phyloP scores from a whole-genome alignment of 2,329 filamentous ascomycete species.

The Curvularia hawaiiensis region DNA sequence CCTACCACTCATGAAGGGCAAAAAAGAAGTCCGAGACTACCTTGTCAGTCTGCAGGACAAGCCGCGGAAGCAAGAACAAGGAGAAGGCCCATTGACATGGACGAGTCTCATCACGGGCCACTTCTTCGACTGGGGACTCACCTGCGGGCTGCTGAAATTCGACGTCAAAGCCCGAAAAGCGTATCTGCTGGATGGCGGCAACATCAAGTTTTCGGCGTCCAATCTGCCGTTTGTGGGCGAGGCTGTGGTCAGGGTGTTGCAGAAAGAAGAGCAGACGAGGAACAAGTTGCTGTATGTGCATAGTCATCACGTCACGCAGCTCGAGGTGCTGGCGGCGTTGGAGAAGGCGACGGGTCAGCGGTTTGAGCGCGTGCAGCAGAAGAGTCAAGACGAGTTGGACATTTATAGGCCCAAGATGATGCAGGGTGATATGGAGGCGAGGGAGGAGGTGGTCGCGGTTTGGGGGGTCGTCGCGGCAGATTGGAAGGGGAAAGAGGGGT shows the following conservation, averaged over 20 bases:
- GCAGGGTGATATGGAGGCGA: slow-evolving; percentile 37
- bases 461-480: slow-evolving; percentile 44
- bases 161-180: slow-evolving; percentile 58
- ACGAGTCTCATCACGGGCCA: slow-evolving; percentile 64
- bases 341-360: slow-evolving; percentile 59
- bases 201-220: slow-evolving; percentile 59
- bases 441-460: slow-evolving; percentile 42
- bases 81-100: slow-evolving; percentile 57
- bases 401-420: slow-evolving; percentile 40
- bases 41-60: slow-evolving; percentile 56
- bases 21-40: slow-evolving; percentile 49
- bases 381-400: slow-evolving; percentile 39
- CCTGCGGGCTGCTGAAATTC: slow-evolving; percentile 57
- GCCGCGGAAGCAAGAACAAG: slow-evolving; percentile 45
- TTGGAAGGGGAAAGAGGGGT: slow-evolving; percentile 38
- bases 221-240: slow-evolving; percentile 59
- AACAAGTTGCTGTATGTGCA: slow-evolving; percentile 65
- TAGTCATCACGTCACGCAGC: slow-evolving; percentile 63
- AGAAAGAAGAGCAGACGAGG: slow-evolving; percentile 52
- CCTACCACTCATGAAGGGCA: slow-evolving; percentile 61
- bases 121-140: slow-evolving; percentile 66
- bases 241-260: slow-evolving; percentile 59
- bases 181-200: slow-evolving; percentile 63
- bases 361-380: slow-evolving; percentile 55
- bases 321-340: slow-evolving; percentile 60